These are phyloP conservation scores for Lachancea nothofagi DNA, from an alignment of 805 yeast genomes.

Conservation along the genomic window DNA sequence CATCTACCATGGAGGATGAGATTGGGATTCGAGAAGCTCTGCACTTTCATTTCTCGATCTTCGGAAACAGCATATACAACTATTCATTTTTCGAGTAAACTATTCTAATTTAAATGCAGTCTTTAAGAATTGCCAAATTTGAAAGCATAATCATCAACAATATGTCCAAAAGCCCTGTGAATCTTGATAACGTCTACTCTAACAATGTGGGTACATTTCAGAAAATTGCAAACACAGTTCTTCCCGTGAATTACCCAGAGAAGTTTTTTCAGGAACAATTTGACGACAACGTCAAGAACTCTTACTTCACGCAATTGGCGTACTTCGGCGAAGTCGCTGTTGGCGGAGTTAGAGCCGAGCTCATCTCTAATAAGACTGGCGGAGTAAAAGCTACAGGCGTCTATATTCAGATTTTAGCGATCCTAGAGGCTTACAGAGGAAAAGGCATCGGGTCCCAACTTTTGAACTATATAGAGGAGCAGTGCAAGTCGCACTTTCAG, in stretches of 20 bases:
- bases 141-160: not conserved
- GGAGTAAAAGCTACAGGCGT: constrained; percentile 44
- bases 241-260: constrained; percentile 21
- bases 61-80: not conserved
- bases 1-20: not conserved
- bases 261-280: constrained; percentile 24
- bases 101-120: not conserved
- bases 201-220: constrained; percentile 26
- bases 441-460: constrained; percentile 58
- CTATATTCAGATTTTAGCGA: constrained; percentile 64
- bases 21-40: not conserved
- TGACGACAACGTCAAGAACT: constrained; percentile 14
- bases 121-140: not conserved
- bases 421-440: constrained; percentile 56
- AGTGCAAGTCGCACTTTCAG: constrained; percentile 41
- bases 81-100: no score
- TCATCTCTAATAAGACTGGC: constrained; percentile 39
- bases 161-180: constrained; percentile 22
- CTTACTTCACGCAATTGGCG: constrained; percentile 34
- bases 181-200: constrained; percentile 24
- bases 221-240: constrained; percentile 16
- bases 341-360: constrained; percentile 62
- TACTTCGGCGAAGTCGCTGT: constrained; percentile 75
- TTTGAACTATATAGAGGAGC: constrained; percentile 49
- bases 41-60: not conserved